A percentile compares a stretch with the other conserved stretches of the same genome.
phyloP scores from a whole-genome alignment of 2,329 filamentous ascomycete species.

The Drechslerella stenobrocha region DNA sequence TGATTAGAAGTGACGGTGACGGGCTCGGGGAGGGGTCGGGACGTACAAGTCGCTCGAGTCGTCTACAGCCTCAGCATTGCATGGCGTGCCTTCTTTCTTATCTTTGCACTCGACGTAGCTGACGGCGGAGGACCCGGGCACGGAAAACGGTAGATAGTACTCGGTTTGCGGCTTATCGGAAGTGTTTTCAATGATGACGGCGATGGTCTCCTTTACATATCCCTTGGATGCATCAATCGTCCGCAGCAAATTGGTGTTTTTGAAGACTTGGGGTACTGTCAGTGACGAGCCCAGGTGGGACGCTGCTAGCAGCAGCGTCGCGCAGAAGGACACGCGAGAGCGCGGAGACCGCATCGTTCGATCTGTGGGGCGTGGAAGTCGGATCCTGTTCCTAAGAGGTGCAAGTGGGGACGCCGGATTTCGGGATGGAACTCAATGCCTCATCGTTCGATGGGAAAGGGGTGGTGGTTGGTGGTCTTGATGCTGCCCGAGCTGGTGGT shows the following conservation, averaged over 20 bases:
- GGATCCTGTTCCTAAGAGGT: slow-evolving; percentile 6
- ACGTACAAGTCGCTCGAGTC: slow-evolving; percentile 38
- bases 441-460: slow-evolving; percentile 26
- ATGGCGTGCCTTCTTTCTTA: slow-evolving; percentile 69
- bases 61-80: slow-evolving; percentile 54
- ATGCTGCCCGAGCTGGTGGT: slow-evolving; percentile 18
- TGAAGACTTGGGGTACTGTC: slow-evolving; percentile 85
- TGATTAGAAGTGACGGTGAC: slow-evolving; percentile 17
- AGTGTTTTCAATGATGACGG: slow-evolving; percentile 90
- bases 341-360: slow-evolving; percentile 36
- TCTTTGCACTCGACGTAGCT: slow-evolving; percentile 90
- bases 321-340: slow-evolving; percentile 46
- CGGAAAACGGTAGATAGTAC: slow-evolving; percentile 87
- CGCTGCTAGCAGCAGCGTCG: slow-evolving; percentile 45
- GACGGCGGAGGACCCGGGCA: slow-evolving; percentile 72
- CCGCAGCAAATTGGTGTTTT: slow-evolving; percentile 88
- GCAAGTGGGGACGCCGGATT: slow-evolving; percentile 10
- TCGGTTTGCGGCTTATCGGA: slow-evolving; percentile 76
- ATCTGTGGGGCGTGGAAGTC: slow-evolving; percentile 3
- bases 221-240: slow-evolving; percentile 90
- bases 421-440: slow-evolving; percentile 41
- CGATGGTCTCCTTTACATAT: slow-evolving; percentile 85
- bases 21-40: not conserved
- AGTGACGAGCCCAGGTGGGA: slow-evolving; percentile 60
- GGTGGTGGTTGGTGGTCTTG: slow-evolving; percentile 13